phyloP scores from a whole-genome alignment of 1,284 basidiomycete genomes.

The Mixia osmundae region DNA sequence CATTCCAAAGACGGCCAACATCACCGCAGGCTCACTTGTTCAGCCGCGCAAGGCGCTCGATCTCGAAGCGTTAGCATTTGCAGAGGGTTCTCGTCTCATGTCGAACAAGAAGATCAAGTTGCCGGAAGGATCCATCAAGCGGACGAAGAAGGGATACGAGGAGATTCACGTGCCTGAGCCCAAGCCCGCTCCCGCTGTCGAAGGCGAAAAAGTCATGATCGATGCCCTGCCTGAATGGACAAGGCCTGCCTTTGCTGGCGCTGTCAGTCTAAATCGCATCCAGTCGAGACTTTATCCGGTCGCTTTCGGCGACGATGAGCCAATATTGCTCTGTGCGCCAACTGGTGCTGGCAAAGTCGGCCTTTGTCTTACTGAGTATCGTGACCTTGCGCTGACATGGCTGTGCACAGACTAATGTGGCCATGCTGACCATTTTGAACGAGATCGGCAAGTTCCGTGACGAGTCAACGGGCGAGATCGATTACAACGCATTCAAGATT shows the following conservation, averaged over 20 bases:
- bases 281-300: conserved; percentile 81
- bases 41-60: conserved; percentile 74
- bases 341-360: conserved; percentile 92
- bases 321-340: conserved; percentile 85
- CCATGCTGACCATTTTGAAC: conserved; percentile 77
- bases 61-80: conserved; percentile 83
- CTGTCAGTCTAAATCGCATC: conserved; percentile 69
- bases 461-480: conserved; percentile 57
- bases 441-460: conserved; percentile 67
- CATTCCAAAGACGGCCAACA: conserved; percentile 24
- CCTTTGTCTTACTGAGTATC: neutral
- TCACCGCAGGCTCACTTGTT: conserved; percentile 42
- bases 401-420: conserved; percentile 65
- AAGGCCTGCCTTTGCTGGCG: conserved; percentile 46
- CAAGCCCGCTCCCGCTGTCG: conserved; percentile 41
- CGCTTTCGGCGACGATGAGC: conserved; percentile 77
- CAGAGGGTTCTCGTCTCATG: conserved; percentile 88
- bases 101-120: conserved; percentile 96
- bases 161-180: conserved; percentile 95
- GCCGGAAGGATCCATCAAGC: conserved; percentile 93
- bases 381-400: conserved; percentile 1
- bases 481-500: conserved; percentile 82
- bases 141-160: conserved; percentile 86
- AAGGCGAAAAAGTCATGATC: conserved; percentile 51
- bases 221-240: conserved; percentile 65